Percentiles rank a stretch among this genome's conserved stretches.
Conservation (phyloP, 805 yeast species). For the Naumovozyma castellii region DNA sequence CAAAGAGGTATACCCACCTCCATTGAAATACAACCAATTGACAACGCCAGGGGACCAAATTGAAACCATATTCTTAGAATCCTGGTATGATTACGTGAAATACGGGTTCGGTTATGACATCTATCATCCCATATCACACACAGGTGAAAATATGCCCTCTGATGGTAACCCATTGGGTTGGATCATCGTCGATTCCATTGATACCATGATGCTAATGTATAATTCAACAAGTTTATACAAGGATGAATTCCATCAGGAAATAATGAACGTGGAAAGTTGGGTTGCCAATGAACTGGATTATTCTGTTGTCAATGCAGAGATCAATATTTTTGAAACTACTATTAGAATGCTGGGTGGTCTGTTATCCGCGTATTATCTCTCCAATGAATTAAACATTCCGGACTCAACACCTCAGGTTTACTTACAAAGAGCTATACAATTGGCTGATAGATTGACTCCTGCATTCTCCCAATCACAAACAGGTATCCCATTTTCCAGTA, state of each 20-base stretch:
- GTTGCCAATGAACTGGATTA: conserved; percentile 59
- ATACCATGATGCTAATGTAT: conserved; percentile 73
- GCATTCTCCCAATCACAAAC: conserved; percentile 50
- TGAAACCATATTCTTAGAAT: conserved; percentile 54
- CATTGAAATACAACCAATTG: background rate
- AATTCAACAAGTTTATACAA: conserved; percentile 24
- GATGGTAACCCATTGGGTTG: conserved; percentile 67
- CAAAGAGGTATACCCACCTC: background rate
- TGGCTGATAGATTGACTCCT: conserved; percentile 64
- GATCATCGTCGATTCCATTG: conserved; percentile 84
- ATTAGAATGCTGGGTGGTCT: conserved; percentile 90
- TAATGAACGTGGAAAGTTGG: conserved; percentile 62
- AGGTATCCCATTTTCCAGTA: conserved; percentile 73
- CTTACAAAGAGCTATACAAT: conserved; percentile 66
- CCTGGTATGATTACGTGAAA: conserved; percentile 67
- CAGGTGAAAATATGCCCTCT: conserved; percentile 66
- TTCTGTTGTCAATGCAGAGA: conserved; percentile 54
- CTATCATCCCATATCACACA: conserved; percentile 56
- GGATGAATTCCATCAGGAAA: conserved; percentile 40
- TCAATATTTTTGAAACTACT: conserved; percentile 87
- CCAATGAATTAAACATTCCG: conserved; percentile 38
- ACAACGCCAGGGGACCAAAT: conserved; percentile 35
- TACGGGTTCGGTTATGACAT: conserved; percentile 83
- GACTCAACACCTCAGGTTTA: conserved; percentile 38
- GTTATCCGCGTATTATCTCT: conserved; percentile 54